Base-by-base conservation (phyloP, 441 rosid species). In the Bruguiera hainesii region DNA sequence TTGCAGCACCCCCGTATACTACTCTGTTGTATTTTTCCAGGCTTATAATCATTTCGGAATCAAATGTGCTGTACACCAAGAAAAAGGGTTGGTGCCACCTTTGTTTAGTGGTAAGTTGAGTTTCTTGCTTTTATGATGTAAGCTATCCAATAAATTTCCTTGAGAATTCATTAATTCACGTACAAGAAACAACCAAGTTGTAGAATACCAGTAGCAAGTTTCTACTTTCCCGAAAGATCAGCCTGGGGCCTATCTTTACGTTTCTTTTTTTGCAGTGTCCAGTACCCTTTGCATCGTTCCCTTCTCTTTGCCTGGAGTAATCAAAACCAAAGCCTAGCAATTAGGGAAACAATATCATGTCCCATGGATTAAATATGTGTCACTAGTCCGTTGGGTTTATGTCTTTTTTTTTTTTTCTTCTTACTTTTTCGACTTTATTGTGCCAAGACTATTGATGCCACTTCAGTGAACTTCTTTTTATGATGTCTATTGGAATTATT, bases 391-490 rank as follows among this genome's bases (percentile, higher is more conserved):
- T 52, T 69, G 66, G 60, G 50, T 37, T 65, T 56, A 18, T 42
- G 31, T 64, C 55, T 66, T 66, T 68, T 64, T 57, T 62, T 65
- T 60, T 30, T 46, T 67, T 70, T 31, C 0, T 6, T 29, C 2
- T 33, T 33, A 1, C 37, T 7, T 33, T 33, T 31, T 31, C 35
- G 1, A 33, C 79, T 75, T 74, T 74, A 75, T 71, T 75, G 73
- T 51, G 65, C 68, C 73, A 76, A 77, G 68, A 65, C 71, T 42
- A 72, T 81, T 73, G 77, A 80, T 82, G 81, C 71, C 75, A 26
- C 88, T 83, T 83, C 65, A 76, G 60, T 78, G 79, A 80, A 77
- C 80, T 80, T 81, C 83, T 79, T 81, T 83, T 83, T 53, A 83
- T 84, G 76, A 74, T 81, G 75, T 71, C 82, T 59, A 67, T 64